Percentiles rank a stretch among this genome's conserved stretches.
These are phyloP conservation scores for Boletus rubescentipes DNA, from an alignment of 768 basidiomycete species.

Conservation along the genomic window DNA sequence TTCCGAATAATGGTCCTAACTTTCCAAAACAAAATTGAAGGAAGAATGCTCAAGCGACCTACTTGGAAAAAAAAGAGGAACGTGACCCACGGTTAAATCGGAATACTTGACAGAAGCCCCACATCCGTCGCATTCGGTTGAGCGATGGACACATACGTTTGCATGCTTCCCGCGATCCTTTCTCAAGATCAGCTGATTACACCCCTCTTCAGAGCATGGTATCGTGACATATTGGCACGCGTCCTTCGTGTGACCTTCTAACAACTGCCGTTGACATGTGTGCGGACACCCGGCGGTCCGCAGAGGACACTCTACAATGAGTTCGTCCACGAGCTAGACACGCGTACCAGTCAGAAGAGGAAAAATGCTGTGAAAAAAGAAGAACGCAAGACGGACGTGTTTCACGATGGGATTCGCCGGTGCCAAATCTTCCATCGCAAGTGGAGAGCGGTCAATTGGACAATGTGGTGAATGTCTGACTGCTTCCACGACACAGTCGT, in stretches of 20 bases:
- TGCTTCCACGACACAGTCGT: slow-evolving; percentile 74
- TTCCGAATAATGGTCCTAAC: slow-evolving; percentile 39
- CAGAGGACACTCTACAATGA: slow-evolving; percentile 70
- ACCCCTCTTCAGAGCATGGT: slow-evolving; percentile 47
- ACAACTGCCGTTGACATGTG: slow-evolving; percentile 64
- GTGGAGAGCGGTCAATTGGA: slow-evolving; percentile 77
- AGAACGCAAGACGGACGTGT: slow-evolving; percentile 36
- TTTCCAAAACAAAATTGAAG: background rate
- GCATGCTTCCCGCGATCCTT: slow-evolving; percentile 47
- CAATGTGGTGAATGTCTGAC: slow-evolving; percentile 69
- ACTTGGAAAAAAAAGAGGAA: background rate
- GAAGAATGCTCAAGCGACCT: background rate
- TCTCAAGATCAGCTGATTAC: slow-evolving; percentile 43
- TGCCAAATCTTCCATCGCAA: slow-evolving; percentile 54
- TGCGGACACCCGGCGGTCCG: slow-evolving; percentile 56
- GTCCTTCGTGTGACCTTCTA: slow-evolving; percentile 61
- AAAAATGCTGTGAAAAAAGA: background rate
- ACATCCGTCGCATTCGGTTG: slow-evolving; percentile 41
- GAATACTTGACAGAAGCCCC: slow-evolving; percentile 32
- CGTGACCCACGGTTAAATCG: slow-evolving; percentile 38
- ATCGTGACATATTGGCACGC: slow-evolving; percentile 58
- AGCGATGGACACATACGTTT: slow-evolving; percentile 36
- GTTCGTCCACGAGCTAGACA: slow-evolving; percentile 76
- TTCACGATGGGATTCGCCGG: slow-evolving; percentile 77
- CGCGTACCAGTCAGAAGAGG: slow-evolving; percentile 5